These are phyloP conservation scores for Boletus holoroseus DNA, from an alignment of 1,284 basidiomycete genomes.

Conservation along the genomic window DNA sequence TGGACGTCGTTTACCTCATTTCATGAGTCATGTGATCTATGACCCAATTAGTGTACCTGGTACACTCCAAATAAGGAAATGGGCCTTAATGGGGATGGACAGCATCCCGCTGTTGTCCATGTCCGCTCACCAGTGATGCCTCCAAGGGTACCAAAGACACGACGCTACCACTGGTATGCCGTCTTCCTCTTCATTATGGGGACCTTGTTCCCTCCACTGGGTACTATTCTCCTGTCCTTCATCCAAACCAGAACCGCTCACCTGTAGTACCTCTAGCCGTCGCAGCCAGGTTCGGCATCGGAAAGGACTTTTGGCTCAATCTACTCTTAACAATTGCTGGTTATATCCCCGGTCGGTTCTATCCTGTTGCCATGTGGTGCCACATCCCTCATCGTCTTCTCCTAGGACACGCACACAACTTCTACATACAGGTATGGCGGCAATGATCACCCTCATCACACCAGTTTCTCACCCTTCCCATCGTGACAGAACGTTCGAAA, in stretches of 20 bases:
- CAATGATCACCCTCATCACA: background rate
- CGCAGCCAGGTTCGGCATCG: conserved; percentile 90
- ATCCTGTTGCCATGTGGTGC: background rate
- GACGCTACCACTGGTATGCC: conserved; percentile 77
- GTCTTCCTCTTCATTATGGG: conserved; percentile 80
- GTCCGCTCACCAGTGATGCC: conserved; percentile 30
- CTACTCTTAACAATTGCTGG: conserved; percentile 84
- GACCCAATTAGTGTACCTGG: conserved; percentile 7
- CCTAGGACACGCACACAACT: conserved; percentile 80
- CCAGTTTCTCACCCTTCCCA: conserved; percentile 11
- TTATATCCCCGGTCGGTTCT: conserved; percentile 73
- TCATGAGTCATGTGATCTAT: conserved; percentile 25
- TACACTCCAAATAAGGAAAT: conserved; percentile 10
- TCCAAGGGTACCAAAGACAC: conserved; percentile 64
- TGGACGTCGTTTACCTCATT: conserved; percentile 31
- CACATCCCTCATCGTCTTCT: conserved; percentile 14
- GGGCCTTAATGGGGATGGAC: background rate
- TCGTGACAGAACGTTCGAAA: conserved; percentile 80
- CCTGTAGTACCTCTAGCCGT: conserved; percentile 57
- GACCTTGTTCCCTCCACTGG: conserved; percentile 80
- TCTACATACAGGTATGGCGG: conserved; percentile 74
- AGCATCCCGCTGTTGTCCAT: conserved; percentile 9
- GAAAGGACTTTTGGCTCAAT: conserved; percentile 90
- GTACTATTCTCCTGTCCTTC: conserved; percentile 39
- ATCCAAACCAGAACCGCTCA: background rate